phyloP scores from a whole-genome alignment of 768 basidiomycete species.

The Terana coerulea region DNA sequence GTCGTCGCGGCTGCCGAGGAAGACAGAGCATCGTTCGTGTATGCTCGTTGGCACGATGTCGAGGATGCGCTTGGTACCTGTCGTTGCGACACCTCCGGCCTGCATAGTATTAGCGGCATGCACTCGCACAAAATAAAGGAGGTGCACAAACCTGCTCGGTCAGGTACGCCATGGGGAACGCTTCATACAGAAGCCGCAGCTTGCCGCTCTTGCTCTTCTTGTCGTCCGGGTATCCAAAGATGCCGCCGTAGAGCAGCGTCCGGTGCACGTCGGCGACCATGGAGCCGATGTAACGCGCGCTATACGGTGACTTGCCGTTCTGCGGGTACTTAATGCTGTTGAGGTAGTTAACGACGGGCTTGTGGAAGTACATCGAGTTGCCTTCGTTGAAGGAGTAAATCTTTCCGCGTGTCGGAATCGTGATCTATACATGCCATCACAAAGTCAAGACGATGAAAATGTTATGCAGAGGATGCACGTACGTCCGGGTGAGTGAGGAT shows the following conservation, averaged over 20 bases:
- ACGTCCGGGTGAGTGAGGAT: conserved; percentile 97
- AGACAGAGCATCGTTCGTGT: conserved; percentile 91
- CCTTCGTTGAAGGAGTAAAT: conserved; percentile 99
- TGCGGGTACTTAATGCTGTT: conserved; percentile 90
- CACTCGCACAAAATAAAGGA: neutral
- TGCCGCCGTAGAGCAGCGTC: conserved; percentile 94
- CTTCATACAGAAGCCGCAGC: conserved; percentile 92
- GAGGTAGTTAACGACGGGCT: conserved; percentile 76
- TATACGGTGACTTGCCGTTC: conserved; percentile 78
- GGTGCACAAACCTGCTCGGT: conserved; percentile 72
- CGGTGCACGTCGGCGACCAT: conserved; percentile 99
- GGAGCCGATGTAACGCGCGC: conserved; percentile 91
- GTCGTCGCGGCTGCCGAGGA: conserved; percentile 91
- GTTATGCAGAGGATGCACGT: conserved; percentile 19
- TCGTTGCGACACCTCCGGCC: conserved; percentile 96
- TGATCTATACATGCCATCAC: conserved; percentile 51
- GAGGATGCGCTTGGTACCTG: conserved; percentile 89
- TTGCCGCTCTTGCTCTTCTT: conserved; percentile 98
- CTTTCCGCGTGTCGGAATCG: conserved; percentile 91
- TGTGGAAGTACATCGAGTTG: conserved; percentile 91
- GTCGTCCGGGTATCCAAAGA: conserved; percentile 97
- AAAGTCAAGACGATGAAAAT: conserved; percentile 7
- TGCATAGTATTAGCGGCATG: conserved; percentile 27
- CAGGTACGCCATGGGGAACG: conserved; percentile 96
- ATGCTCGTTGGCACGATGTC: conserved; percentile 85